Conservation (phyloP, 1,284 basidiomycete species). For the Rhizoctonia solani region DNA sequence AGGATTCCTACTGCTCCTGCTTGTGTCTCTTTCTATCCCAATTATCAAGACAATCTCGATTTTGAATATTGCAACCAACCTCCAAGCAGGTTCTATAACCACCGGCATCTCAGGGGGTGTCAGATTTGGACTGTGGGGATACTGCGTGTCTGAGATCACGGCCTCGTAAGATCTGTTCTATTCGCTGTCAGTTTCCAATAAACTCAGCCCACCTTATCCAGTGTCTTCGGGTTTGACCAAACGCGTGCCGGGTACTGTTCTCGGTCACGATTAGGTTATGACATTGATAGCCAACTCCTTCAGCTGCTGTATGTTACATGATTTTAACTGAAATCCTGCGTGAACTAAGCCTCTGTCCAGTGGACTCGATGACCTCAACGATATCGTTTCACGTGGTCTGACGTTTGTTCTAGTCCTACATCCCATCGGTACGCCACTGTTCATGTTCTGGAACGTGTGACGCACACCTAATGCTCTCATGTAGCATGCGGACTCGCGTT, state of each 20-base stretch:
- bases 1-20: conserved; percentile 59
- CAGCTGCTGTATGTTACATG: conserved; percentile 50
- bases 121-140: conserved; percentile 64
- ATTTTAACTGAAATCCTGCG: conserved; percentile 1
- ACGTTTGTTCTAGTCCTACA: conserved; percentile 51
- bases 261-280: conserved; percentile 54
- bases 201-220: conserved; percentile 42
- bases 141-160: conserved; percentile 56
- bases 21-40: conserved; percentile 62
- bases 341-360: no score
- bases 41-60: conserved; percentile 60
- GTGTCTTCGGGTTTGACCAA: conserved; percentile 50
- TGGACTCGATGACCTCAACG: conserved; percentile 46
- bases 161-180: conserved; percentile 41
- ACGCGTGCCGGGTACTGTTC: conserved; percentile 52
- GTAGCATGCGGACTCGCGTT: conserved; percentile 58
- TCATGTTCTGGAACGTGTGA: background rate
- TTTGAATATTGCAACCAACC: conserved; percentile 52
- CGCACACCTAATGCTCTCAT: conserved; percentile 37
- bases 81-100: conserved; percentile 45
- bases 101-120: conserved; percentile 49
- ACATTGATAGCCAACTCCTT: conserved; percentile 54
- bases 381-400: conserved; percentile 49
- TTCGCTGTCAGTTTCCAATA: conserved; percentile 35
- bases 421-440: conserved; percentile 52